Conservation (phyloP, 805 yeast species). For the Kazachstania martiniae region DNA sequence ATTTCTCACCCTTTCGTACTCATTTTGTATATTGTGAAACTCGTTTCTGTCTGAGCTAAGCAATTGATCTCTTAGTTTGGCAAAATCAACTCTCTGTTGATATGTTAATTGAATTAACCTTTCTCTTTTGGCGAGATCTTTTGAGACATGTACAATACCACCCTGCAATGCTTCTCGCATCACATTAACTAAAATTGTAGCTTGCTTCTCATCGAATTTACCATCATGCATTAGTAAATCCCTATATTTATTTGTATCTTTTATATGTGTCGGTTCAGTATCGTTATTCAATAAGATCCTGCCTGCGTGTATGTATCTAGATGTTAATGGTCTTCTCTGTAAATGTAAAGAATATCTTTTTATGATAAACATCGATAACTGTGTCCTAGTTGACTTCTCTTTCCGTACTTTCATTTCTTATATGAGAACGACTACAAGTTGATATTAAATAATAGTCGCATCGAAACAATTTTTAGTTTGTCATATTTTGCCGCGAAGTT, state of each 20-base stretch:
- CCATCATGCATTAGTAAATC: slow-evolving; percentile 47
- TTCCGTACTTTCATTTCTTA: too few relatives aligned
- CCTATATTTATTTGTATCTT: slow-evolving; percentile 65
- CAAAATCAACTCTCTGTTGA: slow-evolving; percentile 94
- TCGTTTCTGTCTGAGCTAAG: slow-evolving; percentile 83
- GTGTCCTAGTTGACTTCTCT: too few relatives aligned
- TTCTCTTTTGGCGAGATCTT: slow-evolving; percentile 77
- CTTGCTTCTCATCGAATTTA: slow-evolving; percentile 67
- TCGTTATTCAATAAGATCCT: too few relatives aligned
- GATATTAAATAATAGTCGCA: too few relatives aligned
- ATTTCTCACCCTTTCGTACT: slow-evolving; percentile 73
- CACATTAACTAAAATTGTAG: slow-evolving; percentile 66
- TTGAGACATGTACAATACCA: slow-evolving; percentile 64
- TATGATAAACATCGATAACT: too few relatives aligned
- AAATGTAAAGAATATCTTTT: too few relatives aligned
- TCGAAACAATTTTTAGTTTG: too few relatives aligned
- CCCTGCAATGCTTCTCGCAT: slow-evolving; percentile 69
- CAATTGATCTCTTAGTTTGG: slow-evolving; percentile 84
- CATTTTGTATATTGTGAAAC: slow-evolving; percentile 68
- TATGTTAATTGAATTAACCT: slow-evolving; percentile 75
- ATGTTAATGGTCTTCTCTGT: too few relatives aligned
- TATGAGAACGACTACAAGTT: too few relatives aligned
- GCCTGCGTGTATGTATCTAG: too few relatives aligned
- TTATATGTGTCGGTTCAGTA: slow-evolving; percentile 34
- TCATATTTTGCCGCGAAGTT: too few relatives aligned